Evolutionary conservation across 2,329 filamentous ascomycete species (phyloP).

Genomic region (Apiospora arundinis): DNA sequence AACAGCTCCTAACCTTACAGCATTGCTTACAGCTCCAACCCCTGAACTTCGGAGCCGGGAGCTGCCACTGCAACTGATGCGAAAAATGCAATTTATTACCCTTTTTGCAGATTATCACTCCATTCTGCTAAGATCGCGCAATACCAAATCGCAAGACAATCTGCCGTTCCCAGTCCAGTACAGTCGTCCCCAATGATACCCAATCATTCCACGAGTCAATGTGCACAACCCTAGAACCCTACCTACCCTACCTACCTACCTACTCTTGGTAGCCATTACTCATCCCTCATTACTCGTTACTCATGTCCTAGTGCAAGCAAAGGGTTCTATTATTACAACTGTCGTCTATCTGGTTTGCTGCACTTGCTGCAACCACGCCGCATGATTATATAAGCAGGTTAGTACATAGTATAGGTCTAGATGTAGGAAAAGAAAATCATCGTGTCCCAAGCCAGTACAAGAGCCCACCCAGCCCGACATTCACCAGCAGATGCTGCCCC

Average conservation of each 20-base stretch:
- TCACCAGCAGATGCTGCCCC: slow-evolving; percentile 79
- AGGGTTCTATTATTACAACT: too few species aligned
- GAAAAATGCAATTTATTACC: neutral
- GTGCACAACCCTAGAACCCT: neutral
- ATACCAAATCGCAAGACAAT: neutral
- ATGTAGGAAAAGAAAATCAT: neutral
- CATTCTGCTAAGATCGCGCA: slow-evolving; percentile 1
- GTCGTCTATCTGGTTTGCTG: neutral
- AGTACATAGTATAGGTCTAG: neutral
- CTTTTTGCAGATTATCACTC: neutral
- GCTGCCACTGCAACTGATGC: neutral
- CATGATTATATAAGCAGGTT: too few species aligned
- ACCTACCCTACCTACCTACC: too few species aligned
- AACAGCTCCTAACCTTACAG: too few species aligned
- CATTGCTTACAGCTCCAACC: neutral
- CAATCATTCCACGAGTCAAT: neutral
- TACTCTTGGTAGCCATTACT: too few species aligned
- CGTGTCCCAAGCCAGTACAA: slow-evolving; percentile 58
- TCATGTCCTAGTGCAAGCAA: too few species aligned
- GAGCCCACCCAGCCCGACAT: slow-evolving; percentile 66
- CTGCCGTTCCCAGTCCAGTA: neutral
- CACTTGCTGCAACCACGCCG: too few species aligned
- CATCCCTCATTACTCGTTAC: too few species aligned
- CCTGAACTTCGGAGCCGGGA: neutral
- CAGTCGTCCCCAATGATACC: neutral